These are phyloP conservation scores for Cryptosporidium xiaoi DNA, from an alignment of 169 alveolate species.

Conservation along the genomic window DNA sequence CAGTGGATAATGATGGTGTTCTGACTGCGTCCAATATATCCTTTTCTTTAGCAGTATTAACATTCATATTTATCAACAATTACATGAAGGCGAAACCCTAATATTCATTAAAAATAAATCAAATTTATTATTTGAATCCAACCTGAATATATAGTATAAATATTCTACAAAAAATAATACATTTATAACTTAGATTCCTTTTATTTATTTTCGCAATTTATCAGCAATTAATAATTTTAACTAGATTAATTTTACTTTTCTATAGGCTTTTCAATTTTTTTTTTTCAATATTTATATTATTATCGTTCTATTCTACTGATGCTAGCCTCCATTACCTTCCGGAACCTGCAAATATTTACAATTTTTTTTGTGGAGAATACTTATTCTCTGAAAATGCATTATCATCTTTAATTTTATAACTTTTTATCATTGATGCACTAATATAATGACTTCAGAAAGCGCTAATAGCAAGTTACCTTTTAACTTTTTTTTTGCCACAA, in stretches of 20 bases:
- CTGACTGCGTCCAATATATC: conserved; percentile 3
- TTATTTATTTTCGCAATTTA: not conserved
- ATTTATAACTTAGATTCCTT: too few species aligned
- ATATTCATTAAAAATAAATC: too few species aligned
- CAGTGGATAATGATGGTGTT: conserved; percentile 65
- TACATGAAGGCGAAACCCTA: too few species aligned
- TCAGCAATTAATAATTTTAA: not conserved
- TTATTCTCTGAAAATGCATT: conserved; percentile 8
- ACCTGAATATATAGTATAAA: too few species aligned
- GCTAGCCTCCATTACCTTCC: not conserved
- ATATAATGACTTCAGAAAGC: conserved; percentile 55
- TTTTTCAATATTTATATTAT: too few species aligned
- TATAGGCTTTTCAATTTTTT: too few species aligned
- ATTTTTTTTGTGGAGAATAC: conserved; percentile 26
- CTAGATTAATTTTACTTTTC: not conserved
- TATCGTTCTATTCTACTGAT: too few species aligned
- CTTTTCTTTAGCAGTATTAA: conserved; percentile 24
- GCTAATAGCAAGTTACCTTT: conserved; percentile 22
- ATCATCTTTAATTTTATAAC: conserved; percentile 36
- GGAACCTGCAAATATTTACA: conserved; percentile 51
- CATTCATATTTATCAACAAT: conserved; percentile 1
- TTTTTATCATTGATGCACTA: conserved; percentile 53
- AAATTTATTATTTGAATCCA: too few species aligned
- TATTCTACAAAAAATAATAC: too few species aligned
- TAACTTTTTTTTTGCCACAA: not conserved